These are phyloP conservation scores for Populus alba DNA, from an alignment of 345 rosid genomes.

Conservation along the genomic window DNA sequence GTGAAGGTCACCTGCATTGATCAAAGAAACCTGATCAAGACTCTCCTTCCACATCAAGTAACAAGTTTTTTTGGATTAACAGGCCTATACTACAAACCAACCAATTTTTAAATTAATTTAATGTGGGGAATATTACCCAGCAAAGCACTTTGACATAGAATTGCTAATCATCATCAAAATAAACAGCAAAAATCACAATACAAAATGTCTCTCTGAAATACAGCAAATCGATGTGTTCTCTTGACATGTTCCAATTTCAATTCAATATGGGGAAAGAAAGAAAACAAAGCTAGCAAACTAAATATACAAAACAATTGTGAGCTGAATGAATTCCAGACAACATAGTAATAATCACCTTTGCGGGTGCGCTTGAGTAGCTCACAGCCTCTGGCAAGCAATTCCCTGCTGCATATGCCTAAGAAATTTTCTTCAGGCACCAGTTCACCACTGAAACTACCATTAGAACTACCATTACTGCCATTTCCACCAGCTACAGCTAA, in stretches of 20 bases:
- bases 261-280: background rate
- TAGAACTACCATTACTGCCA: slow-evolving; percentile 65
- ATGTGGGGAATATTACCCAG: background rate
- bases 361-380: slow-evolving; percentile 97
- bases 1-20: slow-evolving; percentile 84
- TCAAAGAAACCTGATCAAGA: slow-evolving; percentile 10
- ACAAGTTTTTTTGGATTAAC: background rate
- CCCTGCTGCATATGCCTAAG: slow-evolving; percentile 78
- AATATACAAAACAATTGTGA: background rate
- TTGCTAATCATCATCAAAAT: background rate
- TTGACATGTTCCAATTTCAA: background rate
- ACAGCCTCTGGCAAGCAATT: slow-evolving; percentile 83
- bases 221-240: background rate
- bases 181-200: background rate
- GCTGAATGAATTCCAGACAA: background rate
- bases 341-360: slow-evolving; percentile 45
- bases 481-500: slow-evolving; percentile 31
- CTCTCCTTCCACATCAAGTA: background rate
- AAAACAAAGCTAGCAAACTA: background rate
- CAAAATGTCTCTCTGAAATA: background rate
- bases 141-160: background rate
- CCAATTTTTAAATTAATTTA: background rate
- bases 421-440: slow-evolving; percentile 83
- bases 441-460: slow-evolving; percentile 81
- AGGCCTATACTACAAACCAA: background rate